Base-by-base conservation (phyloP, 169 alveolate species). In the Cryptosporidium canis region DNA sequence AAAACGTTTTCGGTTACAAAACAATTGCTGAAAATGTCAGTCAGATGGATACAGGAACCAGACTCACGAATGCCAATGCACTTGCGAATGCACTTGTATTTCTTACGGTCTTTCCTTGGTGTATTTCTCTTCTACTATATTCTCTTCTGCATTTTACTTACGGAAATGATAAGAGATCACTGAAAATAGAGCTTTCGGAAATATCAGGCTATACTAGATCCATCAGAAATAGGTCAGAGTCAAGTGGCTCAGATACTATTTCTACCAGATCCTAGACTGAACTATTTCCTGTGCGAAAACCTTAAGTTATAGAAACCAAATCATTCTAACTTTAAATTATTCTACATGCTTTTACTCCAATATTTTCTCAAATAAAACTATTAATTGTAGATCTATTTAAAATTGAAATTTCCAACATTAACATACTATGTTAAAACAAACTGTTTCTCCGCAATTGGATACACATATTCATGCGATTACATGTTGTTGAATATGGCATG, bases 21-120 rank as follows among this genome's bases (percentile, higher is more conserved):
- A 92, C 92, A 24, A 94, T 94, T 27, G 83, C 91, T 31, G 85
- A 92, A 83, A 85, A 83, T 47, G 93, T 95, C 27, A 65, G 90
- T 12, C 94, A 94, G 37, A 93, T 95, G 96, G 92, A 95, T 16
- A 93, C 83, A 55, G 91, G 68, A 31, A 83, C 93, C 24, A 83
- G 96, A 37, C 87, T 71, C 53, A 91, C 92, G 27, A 95, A 95
- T 87, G 96, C 97, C 1, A 85, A 91, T 55, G 96, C 97, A n/a
- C 94, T 95, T 43, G 92, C 95, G 16, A 85, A 92, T 61, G 94
- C 97, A 9, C 85, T 94, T 21, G 90, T 92, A 67, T 92, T 90
- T 66, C 90, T 92, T 44, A 94, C 97, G 4, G 83, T 90, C 53
- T 82, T 94, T 21, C 97, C 97, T 35, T 94, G 97, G 97, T 64